Percentiles rank a stretch among this genome's conserved stretches.
phyloP scores from a whole-genome alignment of 495 filamentous ascomycete species.

The Glarea lozoyensis region DNA sequence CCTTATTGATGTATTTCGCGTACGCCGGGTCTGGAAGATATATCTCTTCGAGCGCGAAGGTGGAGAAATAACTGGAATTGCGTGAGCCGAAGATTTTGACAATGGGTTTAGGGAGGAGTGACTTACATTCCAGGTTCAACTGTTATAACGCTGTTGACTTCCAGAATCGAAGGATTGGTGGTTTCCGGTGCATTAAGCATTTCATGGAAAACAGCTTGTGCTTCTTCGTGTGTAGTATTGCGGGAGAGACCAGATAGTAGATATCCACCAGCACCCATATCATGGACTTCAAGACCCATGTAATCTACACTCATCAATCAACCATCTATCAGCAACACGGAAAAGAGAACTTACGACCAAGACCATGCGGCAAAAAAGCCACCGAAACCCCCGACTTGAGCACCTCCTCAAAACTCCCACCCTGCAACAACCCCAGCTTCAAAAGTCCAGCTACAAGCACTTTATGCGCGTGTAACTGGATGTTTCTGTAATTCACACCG shows the following conservation, averaged over 20 bases:
- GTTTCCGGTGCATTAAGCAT: slow-evolving; percentile 55
- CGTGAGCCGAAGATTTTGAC: slow-evolving; percentile 1
- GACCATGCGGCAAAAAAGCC: slow-evolving; percentile 87
- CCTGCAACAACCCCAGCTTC: slow-evolving; percentile 54
- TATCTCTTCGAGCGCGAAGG: slow-evolving; percentile 49
- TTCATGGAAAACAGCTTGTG: slow-evolving; percentile 3
- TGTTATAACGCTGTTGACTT: slow-evolving; percentile 76
- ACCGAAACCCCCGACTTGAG: slow-evolving; percentile 55
- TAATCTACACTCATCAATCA: slow-evolving; percentile 54
- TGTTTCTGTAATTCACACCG: slow-evolving; percentile 54
- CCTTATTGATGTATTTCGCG: slow-evolving; percentile 62
- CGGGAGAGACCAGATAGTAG: slow-evolving; percentile 2
- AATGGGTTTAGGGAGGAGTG: not conserved
- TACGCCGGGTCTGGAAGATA: slow-evolving; percentile 56
- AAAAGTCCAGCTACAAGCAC: slow-evolving; percentile 65
- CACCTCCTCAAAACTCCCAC: slow-evolving; percentile 55
- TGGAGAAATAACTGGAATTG: slow-evolving; percentile 47
- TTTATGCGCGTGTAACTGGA: slow-evolving; percentile 62
- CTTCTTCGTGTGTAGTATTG: slow-evolving; percentile 1
- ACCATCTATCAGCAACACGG: slow-evolving; percentile 1
- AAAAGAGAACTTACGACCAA: slow-evolving; percentile 25
- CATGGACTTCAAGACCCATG: slow-evolving; percentile 84
- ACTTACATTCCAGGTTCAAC: slow-evolving; percentile 71
- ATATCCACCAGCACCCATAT: slow-evolving; percentile 38
- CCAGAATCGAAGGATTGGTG: slow-evolving; percentile 60